Percentiles rank a stretch among this genome's conserved stretches.
phyloP scores from a whole-genome alignment of 257 asterid genomes.

The Ajuga chamaepitys region DNA sequence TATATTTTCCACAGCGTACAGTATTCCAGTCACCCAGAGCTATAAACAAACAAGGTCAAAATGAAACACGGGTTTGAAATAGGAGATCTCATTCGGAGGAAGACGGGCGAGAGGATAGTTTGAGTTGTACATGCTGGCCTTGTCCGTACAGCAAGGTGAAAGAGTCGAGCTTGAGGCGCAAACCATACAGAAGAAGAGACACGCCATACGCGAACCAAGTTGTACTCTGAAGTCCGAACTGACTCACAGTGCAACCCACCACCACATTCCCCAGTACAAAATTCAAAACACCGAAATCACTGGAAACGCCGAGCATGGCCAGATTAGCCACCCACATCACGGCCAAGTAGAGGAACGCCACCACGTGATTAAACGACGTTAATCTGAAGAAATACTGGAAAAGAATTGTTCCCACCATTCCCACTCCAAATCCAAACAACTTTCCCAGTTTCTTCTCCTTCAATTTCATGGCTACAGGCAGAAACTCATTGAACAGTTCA shows the following conservation, averaged over 20 bases:
- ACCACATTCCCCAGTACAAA: constrained; percentile 15
- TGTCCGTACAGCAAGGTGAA: too few species aligned
- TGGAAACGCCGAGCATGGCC: background rate
- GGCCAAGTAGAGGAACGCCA: constrained; percentile 12
- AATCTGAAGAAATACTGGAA: constrained; percentile 17
- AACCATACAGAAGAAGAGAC: background rate
- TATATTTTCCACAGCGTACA: too few species aligned
- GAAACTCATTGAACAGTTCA: background rate
- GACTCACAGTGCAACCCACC: constrained; percentile 18
- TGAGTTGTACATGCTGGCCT: too few species aligned
- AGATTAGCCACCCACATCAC: constrained; percentile 12
- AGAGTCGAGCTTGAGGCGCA: background rate
- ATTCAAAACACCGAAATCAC: constrained; percentile 13
- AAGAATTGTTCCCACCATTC: constrained; percentile 4
- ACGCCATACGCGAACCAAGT: constrained; percentile 12
- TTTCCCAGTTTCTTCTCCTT: background rate
- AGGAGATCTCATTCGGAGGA: too few species aligned
- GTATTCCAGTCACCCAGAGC: too few species aligned
- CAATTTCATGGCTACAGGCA: background rate
- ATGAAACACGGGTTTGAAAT: too few species aligned
- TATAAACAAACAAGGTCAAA: too few species aligned
- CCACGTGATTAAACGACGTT: constrained; percentile 7
- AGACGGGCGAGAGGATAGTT: too few species aligned
- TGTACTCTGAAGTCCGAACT: constrained; percentile 6
- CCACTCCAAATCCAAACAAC: background rate